phyloP scores from a whole-genome alignment of 331 rosid genomes.

The Quercus phellos region DNA sequence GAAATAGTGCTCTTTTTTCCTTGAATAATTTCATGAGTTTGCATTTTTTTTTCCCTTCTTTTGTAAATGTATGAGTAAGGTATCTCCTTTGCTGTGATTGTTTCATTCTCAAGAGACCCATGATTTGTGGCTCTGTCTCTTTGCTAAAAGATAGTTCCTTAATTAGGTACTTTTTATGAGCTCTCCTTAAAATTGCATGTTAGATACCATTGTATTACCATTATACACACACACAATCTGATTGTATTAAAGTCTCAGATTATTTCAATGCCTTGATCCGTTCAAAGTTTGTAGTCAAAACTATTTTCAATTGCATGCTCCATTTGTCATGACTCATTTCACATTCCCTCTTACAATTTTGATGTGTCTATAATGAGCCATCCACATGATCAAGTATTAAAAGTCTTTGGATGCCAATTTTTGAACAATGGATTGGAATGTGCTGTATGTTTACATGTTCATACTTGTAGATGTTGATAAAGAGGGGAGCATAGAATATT shows the following conservation, averaged over 20 bases:
- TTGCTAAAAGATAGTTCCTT: too few species aligned
- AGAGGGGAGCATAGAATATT: background rate
- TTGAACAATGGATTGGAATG: background rate
- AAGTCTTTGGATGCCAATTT: background rate
- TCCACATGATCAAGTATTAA: background rate
- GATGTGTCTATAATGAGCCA: background rate
- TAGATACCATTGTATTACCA: background rate
- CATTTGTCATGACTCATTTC: background rate
- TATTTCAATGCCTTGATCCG: background rate
- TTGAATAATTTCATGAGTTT: too few species aligned
- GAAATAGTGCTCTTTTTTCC: too few species aligned
- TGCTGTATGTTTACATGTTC: background rate
- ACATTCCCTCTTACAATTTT: background rate
- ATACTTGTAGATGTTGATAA: background rate
- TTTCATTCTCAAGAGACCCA: too few species aligned
- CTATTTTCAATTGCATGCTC: background rate
- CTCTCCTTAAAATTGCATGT: background rate
- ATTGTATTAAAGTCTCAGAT: background rate
- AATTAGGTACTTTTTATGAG: background rate
- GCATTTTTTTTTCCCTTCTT: too few species aligned
- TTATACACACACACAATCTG: too few species aligned
- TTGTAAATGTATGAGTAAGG: too few species aligned
- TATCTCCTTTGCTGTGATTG: too few species aligned
- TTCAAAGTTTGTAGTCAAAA: background rate
- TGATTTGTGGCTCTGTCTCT: too few species aligned